Evolutionary conservation across 2,329 filamentous ascomycete species (phyloP).

Genomic region (Colletotrichum sp.): DNA sequence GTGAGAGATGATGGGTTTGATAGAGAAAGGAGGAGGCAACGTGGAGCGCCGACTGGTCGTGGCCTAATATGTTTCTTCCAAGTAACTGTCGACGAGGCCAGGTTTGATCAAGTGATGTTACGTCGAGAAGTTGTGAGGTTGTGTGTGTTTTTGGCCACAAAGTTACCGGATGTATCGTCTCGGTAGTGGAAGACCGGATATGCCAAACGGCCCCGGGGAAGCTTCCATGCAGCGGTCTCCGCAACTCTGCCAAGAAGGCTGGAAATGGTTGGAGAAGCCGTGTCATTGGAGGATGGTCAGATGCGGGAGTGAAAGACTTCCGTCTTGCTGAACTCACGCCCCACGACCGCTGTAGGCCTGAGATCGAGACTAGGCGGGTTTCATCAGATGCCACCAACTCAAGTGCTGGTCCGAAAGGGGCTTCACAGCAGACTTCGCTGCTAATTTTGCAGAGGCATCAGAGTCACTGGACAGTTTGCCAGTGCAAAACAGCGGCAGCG

Average conservation of each 20-base stretch:
- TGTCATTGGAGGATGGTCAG: neutral
- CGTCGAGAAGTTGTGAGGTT: neutral
- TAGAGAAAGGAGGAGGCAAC: conserved; percentile 7
- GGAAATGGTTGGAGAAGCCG: neutral
- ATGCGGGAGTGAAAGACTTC: neutral
- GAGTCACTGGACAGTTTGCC: conserved; percentile 41
- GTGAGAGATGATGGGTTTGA: conserved; percentile 41
- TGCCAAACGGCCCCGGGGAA: conserved; percentile 27
- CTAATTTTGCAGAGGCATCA: conserved; percentile 32
- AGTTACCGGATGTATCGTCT: conserved; percentile 19
- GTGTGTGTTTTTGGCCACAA: neutral
- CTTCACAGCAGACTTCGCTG: conserved; percentile 46
- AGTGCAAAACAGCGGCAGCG: conserved; percentile 41
- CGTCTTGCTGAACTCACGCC: neutral
- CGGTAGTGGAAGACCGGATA: conserved; percentile 21
- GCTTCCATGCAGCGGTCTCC: conserved; percentile 15
- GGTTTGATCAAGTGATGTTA: neutral
- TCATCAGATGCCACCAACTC: conserved; percentile 42
- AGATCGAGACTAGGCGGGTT: conserved; percentile 42
- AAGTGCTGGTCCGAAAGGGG: conserved; percentile 37
- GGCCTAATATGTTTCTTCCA: conserved; percentile 7
- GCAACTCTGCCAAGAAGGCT: conserved; percentile 1
- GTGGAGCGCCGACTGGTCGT: neutral
- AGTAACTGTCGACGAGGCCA: neutral
- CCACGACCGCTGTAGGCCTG: conserved; percentile 15